Evolutionary conservation across 768 basidiomycete species (phyloP).

Genomic region (Serendipita vermifera): DNA sequence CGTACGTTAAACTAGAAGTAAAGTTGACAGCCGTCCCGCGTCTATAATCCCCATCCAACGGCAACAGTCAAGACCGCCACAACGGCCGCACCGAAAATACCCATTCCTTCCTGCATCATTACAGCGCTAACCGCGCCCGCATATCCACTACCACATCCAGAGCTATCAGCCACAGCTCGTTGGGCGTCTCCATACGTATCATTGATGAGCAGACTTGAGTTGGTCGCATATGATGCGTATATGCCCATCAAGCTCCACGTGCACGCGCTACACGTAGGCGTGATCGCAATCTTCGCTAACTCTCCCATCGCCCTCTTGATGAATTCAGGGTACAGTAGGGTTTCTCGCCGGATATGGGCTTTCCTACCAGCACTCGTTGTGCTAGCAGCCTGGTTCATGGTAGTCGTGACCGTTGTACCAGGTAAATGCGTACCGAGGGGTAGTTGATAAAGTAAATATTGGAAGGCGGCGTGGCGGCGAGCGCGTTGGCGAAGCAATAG

Average conservation of each 20-base stretch:
- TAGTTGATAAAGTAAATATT: slow-evolving; percentile 64
- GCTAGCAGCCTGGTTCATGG: background rate
- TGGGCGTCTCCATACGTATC: background rate
- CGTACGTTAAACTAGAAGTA: no score
- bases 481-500: slow-evolving; percentile 66
- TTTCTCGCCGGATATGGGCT: background rate
- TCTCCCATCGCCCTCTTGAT: background rate
- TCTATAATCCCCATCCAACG: no score
- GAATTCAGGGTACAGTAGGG: background rate
- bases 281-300: slow-evolving; percentile 22
- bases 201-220: background rate
- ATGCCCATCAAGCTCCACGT: slow-evolving; percentile 43
- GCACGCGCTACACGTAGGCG: slow-evolving; percentile 51
- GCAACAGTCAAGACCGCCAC: no score
- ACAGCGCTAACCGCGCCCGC: background rate
- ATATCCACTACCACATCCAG: background rate
- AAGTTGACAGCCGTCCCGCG: no score
- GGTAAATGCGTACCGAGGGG: slow-evolving; percentile 47
- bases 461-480: slow-evolving; percentile 40
- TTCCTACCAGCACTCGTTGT: background rate
- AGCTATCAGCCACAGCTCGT: background rate
- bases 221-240: slow-evolving; percentile 28
- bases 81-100: no score
- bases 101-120: no score
- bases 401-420: background rate